phyloP scores from a whole-genome alignment of 306 rosid species.

The Castanea sativa region DNA sequence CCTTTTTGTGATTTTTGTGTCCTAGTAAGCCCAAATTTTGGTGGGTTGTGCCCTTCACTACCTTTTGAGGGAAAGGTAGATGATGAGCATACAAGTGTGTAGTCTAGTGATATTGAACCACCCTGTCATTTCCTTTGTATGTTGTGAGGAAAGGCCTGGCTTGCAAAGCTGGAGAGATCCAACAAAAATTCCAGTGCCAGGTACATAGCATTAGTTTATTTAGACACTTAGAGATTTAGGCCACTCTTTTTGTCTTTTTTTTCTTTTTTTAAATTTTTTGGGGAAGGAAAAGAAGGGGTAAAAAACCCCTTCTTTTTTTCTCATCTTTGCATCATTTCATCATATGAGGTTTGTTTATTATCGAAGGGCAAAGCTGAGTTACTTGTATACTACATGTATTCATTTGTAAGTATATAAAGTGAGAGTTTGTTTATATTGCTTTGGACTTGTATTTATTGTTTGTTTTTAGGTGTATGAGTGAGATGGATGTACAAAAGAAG shows the following conservation, averaged over 20 bases:
- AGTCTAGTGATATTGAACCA: conserved; percentile 54
- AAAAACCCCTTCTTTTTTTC: conserved; percentile 46
- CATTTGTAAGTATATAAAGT: conserved; percentile 73
- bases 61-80: conserved; percentile 49
- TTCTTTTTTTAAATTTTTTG: conserved; percentile 22
- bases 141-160: conserved; percentile 55
- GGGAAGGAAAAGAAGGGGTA: conserved; percentile 48
- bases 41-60: conserved; percentile 57
- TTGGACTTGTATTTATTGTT: conserved; percentile 4
- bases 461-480: conserved; percentile 7
- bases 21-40: conserved; percentile 62
- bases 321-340: conserved; percentile 43
- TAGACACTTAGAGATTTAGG: conserved; percentile 46
- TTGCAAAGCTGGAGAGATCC: conserved; percentile 69
- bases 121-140: conserved; percentile 52
- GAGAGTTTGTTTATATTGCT: conserved; percentile 56
- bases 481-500: background rate
- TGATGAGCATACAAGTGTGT: conserved; percentile 51
- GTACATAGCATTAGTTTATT: conserved; percentile 54
- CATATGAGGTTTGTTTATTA: conserved; percentile 65
- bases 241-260: conserved; percentile 42
- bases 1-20: conserved; percentile 27
- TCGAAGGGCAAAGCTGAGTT: conserved; percentile 46
- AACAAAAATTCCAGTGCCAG: conserved; percentile 75
- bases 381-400: conserved; percentile 69